Evolutionary conservation across 441 rosid genomes (phyloP).

Genomic region (Syzygium malaccense): DNA sequence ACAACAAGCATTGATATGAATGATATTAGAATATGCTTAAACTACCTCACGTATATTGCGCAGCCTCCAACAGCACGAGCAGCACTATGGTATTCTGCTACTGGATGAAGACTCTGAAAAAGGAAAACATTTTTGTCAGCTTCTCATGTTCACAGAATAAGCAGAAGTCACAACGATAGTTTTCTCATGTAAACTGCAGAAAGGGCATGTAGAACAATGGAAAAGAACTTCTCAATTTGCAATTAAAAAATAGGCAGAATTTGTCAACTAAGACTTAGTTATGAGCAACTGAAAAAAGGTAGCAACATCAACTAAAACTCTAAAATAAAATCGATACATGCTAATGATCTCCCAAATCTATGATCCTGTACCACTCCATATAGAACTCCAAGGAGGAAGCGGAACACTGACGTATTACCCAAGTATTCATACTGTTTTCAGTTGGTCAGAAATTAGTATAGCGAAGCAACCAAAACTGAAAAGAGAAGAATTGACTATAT

Average conservation of each 20-base stretch:
- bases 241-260: not conserved
- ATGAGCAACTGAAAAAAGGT: not conserved
- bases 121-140: not conserved
- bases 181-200: not conserved
- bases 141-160: not conserved
- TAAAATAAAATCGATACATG: not conserved
- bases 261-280: not conserved
- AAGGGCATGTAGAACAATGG: not conserved
- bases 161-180: not conserved
- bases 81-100: constrained; percentile 90
- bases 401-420: not conserved
- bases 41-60: constrained; percentile 88
- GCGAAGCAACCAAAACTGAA: not conserved
- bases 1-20: not conserved
- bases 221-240: not conserved
- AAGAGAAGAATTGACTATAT: not conserved
- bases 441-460: not conserved
- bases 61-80: constrained; percentile 95
- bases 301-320: not conserved
- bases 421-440: not conserved
- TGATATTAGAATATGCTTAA: not conserved
- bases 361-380: not conserved
- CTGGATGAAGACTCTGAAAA: constrained; percentile 81
- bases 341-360: not conserved
- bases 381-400: not conserved